These are phyloP conservation scores for Auricularia heimuer DNA, from an alignment of 768 basidiomycete species.

Conservation along the genomic window DNA sequence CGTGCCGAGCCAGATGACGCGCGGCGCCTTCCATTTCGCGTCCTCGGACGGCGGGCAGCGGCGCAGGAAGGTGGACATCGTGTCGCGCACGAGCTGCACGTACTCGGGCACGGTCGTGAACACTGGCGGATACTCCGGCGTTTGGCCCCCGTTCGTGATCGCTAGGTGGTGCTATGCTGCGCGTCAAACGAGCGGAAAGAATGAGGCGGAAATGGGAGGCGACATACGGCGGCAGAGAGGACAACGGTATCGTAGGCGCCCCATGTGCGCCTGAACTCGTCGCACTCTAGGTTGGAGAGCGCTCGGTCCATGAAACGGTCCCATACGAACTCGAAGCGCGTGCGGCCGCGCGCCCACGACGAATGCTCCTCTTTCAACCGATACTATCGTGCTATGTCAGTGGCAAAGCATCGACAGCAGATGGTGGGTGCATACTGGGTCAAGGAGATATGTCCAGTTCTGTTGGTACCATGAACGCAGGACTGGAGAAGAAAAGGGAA, in stretches of 20 bases:
- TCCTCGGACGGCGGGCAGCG: background rate
- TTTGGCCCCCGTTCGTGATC: background rate
- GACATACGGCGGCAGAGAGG: background rate
- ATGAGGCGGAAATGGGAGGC: background rate
- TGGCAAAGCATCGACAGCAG: background rate
- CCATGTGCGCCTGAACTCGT: background rate
- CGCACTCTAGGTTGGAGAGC: background rate
- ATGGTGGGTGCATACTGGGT: background rate
- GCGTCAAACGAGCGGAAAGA: background rate
- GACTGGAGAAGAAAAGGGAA: background rate
- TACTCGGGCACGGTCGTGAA: background rate
- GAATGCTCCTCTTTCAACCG: background rate
- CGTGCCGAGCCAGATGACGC: background rate
- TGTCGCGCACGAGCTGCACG: background rate
- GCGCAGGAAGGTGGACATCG: background rate
- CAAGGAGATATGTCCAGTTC: constrained; percentile 3
- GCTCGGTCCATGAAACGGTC: constrained; percentile 1
- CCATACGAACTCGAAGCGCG: background rate
- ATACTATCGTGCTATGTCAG: background rate
- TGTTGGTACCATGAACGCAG: constrained; percentile 1
- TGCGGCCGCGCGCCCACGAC: background rate
- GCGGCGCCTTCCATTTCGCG: background rate
- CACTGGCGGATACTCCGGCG: background rate
- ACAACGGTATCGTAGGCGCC: background rate
- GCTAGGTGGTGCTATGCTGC: background rate